Base-by-base conservation (phyloP, 805 yeast species). In the Cyberlindnera mycetangii region DNA sequence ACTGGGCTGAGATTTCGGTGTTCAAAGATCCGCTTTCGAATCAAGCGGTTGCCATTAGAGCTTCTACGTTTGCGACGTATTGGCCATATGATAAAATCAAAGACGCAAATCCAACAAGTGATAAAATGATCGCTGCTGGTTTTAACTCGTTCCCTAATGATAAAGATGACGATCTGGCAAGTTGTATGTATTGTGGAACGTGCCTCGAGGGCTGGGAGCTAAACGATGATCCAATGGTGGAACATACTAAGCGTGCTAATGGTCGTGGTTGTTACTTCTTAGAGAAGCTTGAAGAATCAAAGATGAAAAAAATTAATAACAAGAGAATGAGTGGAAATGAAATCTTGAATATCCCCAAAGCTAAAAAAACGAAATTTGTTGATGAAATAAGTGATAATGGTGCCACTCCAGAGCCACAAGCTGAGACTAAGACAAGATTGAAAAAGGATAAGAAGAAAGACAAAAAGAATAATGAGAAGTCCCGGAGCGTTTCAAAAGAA, bases 191-290 rank as follows among this genome's bases (percentile, higher is more conserved):
- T 56, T 86, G 95, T 61, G 77, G 76, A 10, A 65, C 75, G 16
- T 74, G 83, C 0, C 64, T 78, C 14, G 85, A 84, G 42, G 89
- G 89, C 3, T 86, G 95, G 95, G 85, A 76, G 46, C 58, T 63
- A 1, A 71, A 67, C 2, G 93, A 87, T 61, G 79, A 75, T 46
- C 92, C 90, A 0, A 47, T 72, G 8, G 67, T 52, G 14, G 89
- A 81, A 51, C 93, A 85, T 56, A 49, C 56, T n/a, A 61, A 65
- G 42, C 58, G 76, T 39, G 61, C 65, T 18, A 69, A 68, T 3
- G 55, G 66, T 21, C 39, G 66, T 25, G 45, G 33, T 1, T 72
- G 84, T 59, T 64, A 67, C 50, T 63, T 71, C 31, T 33, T 59
- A 15, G 31, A 43, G 2, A 36, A 24, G 34, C 21, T 40, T n/a